Evolutionary conservation across 495 filamentous ascomycete genomes (phyloP).

Genomic region (Podospora didyma): DNA sequence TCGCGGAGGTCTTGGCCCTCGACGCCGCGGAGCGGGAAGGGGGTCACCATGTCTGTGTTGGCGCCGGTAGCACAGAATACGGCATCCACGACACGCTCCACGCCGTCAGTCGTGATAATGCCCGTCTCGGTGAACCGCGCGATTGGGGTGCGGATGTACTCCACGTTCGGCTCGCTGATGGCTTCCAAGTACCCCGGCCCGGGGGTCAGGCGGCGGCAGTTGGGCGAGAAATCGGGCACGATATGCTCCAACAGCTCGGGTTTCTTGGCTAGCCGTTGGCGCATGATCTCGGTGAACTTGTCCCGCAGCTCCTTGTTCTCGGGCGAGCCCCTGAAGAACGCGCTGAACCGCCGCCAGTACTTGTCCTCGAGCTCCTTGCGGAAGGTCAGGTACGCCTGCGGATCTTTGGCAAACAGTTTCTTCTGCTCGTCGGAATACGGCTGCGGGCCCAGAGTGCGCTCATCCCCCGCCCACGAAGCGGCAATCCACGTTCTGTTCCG

Average conservation of each 20-base stretch:
- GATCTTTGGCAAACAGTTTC: constrained; percentile 39
- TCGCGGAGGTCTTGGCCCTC: constrained; percentile 45
- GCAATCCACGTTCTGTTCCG: constrained; percentile 70
- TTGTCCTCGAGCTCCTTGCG: constrained; percentile 50
- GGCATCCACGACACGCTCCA: constrained; percentile 49
- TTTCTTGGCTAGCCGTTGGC: constrained; percentile 47
- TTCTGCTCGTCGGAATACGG: constrained; percentile 47
- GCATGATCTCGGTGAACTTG: constrained; percentile 50
- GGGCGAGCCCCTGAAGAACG: constrained; percentile 51
- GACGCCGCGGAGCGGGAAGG: constrained; percentile 53
- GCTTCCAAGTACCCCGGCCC: constrained; percentile 71
- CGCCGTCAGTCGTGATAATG: constrained; percentile 52
- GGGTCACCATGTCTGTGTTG: constrained; percentile 54
- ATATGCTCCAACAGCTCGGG: constrained; percentile 52
- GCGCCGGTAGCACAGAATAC: constrained; percentile 69
- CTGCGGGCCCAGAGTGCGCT: constrained; percentile 41
- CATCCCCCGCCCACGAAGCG: constrained; percentile 41
- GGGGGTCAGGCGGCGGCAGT: constrained; percentile 67
- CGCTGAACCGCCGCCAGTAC: constrained; percentile 54
- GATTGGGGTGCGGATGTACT: constrained; percentile 53
- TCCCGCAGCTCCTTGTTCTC: constrained; percentile 46
- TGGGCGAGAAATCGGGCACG: constrained; percentile 61
- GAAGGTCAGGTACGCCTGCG: constrained; percentile 36
- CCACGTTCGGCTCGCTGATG: constrained; percentile 58
- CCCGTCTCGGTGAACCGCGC: constrained; percentile 52